Percentiles rank a stretch among this genome's conserved stretches.
phyloP scores from a whole-genome alignment of 768 basidiomycete genomes.

The Mycena chlorophos region DNA sequence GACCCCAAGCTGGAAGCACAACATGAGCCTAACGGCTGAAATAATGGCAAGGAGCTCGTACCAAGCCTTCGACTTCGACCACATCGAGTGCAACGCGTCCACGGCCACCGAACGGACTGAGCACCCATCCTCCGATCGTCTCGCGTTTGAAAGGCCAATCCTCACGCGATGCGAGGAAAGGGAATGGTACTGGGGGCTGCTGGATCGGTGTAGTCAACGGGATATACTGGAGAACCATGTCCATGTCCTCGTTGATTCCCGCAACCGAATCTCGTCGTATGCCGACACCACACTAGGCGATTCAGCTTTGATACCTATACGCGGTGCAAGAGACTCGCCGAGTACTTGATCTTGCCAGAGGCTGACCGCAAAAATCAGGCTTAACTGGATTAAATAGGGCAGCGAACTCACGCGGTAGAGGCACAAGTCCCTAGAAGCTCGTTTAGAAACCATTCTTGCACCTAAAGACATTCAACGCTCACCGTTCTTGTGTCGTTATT shows the following conservation, averaged over 20 bases:
- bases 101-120: slow-evolving; percentile 21
- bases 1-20: background rate
- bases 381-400: background rate
- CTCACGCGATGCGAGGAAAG: slow-evolving; percentile 21
- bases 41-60: background rate
- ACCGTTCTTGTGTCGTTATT: slow-evolving; percentile 19
- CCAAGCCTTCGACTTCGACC: slow-evolving; percentile 19
- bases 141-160: slow-evolving; percentile 24
- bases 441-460: background rate
- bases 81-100: slow-evolving; percentile 16
- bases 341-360: slow-evolving; percentile 17
- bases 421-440: slow-evolving; percentile 9
- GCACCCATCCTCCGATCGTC: slow-evolving; percentile 20
- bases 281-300: slow-evolving; percentile 14
- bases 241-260: slow-evolving; percentile 23
- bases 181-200: slow-evolving; percentile 15
- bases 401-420: slow-evolving; percentile 20
- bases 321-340: too few relatives aligned
- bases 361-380: slow-evolving; percentile 5
- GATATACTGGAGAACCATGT: slow-evolving; percentile 21
- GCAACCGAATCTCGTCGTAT: slow-evolving; percentile 16
- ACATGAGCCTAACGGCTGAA: background rate
- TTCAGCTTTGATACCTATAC: too few relatives aligned
- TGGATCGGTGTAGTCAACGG: slow-evolving; percentile 12
- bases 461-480: background rate